A percentile compares a stretch with the other conserved stretches of the same genome.
Conservation (phyloP, 306 rosid species). For the Cyamopsis tetragonoloba region DNA sequence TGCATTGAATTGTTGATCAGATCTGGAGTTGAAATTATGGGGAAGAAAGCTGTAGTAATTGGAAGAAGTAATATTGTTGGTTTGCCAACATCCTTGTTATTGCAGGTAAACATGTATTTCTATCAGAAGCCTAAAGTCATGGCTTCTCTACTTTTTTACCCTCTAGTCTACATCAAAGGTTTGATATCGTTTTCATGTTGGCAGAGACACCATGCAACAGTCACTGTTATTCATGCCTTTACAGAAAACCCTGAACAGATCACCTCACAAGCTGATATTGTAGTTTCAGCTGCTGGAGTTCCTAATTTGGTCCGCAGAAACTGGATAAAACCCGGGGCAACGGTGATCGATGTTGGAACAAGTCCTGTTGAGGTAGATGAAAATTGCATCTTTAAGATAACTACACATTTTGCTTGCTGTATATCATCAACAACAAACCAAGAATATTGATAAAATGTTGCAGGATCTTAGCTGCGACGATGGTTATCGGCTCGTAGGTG, state of each 20-base stretch:
- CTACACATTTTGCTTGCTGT: neutral
- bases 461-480: slow-evolving; percentile 67
- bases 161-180: neutral
- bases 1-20: slow-evolving; percentile 85
- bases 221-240: slow-evolving; percentile 66
- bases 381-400: neutral
- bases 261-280: slow-evolving; percentile 77
- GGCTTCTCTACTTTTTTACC: neutral
- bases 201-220: slow-evolving; percentile 95
- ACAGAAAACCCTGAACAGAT: slow-evolving; percentile 69
- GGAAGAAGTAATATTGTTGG: slow-evolving; percentile 95
- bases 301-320: slow-evolving; percentile 82
- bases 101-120: slow-evolving; percentile 60
- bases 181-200: slow-evolving; percentile 4
- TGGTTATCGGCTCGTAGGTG: slow-evolving; percentile 69
- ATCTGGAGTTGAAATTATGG: slow-evolving; percentile 68
- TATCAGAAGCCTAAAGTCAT: neutral
- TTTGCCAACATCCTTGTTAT: slow-evolving; percentile 71
- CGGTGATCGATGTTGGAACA: slow-evolving; percentile 81
- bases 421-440: neutral
- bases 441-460: neutral
- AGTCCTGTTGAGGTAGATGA: slow-evolving; percentile 74
- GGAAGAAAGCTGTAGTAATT: slow-evolving; percentile 84
- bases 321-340: slow-evolving; percentile 91
- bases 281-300: slow-evolving; percentile 85